Evolutionary conservation across 1,139 yeast genomes (phyloP).

Genomic region (Protomyces macrosporus): DNA sequence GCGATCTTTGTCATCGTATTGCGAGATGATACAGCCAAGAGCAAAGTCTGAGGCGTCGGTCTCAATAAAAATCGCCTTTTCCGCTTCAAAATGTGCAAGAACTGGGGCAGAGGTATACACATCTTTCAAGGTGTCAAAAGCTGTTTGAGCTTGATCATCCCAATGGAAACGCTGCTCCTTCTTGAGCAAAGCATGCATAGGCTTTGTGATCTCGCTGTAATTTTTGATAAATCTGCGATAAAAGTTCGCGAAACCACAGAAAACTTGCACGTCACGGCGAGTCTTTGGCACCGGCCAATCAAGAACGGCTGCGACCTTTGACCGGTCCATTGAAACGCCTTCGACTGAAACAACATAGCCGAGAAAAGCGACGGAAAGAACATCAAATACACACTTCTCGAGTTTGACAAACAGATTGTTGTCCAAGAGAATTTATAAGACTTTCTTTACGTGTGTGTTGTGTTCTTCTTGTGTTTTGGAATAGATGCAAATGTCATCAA

Average conservation of each 20-base stretch:
- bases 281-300: not conserved
- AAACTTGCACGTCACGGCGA: not conserved
- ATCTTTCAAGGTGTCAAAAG: not conserved
- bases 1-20: not conserved
- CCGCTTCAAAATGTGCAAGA: slow-evolving; percentile 2
- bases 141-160: not conserved
- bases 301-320: not conserved
- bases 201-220: no score
- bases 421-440: not conserved
- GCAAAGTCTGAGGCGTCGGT: slow-evolving; percentile 22
- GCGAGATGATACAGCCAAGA: slow-evolving; percentile 11
- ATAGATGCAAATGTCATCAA: slow-evolving; percentile 38
- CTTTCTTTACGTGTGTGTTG: slow-evolving; percentile 29
- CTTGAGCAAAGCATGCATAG: no score
- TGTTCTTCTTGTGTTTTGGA: slow-evolving; percentile 32
- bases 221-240: not conserved
- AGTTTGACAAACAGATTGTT: no score
- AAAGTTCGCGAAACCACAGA: not conserved
- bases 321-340: not conserved
- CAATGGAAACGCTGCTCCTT: not conserved
- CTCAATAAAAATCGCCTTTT: not conserved
- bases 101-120: slow-evolving; percentile 13
- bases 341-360: not conserved
- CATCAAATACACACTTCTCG: not conserved
- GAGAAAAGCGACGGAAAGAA: not conserved